Evolutionary conservation across 441 rosid species (phyloP), one percentile per base, ranked within the genome.

Genomic region (Aleurites moluccanus): DNA sequence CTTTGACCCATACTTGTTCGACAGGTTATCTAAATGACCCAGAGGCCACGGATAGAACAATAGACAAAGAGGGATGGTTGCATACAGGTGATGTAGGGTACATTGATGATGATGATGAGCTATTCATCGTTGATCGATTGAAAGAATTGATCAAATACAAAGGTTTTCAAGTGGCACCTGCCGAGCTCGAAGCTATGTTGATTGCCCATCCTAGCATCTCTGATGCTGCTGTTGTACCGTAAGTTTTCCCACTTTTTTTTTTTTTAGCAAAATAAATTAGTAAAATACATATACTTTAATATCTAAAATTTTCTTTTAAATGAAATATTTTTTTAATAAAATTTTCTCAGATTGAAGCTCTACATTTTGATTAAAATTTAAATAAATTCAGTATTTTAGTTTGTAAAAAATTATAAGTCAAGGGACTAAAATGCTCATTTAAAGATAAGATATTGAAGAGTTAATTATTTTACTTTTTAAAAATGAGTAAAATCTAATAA

Each of bases 121-220:
- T 93, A 30, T 92, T 90, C 82, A 92, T 93, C 20, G 96, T 93
- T 0, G 97, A 93, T 69, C 80, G 98, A 4, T 70, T 93, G 80
- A 93, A 92, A 80, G 97, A 93, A 28, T 59, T 93, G 79, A 93
- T 93, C 72, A 93, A 93, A 62, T 92, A 88, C 77, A 93, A 92
- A 76, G 98, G 98, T 1, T 91, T 88, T 77, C 97, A 92, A 55
- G 98, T 93, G 1, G 97, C 98, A 47, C 98, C 98, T 0, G 98
- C 96, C 9, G 98, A 93, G 79, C 85, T 93, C 10, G 98, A 93
- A 72, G 91, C 98, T n/a, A 82, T 93, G 83, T 73, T 93, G 74
- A 80, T 92, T n/a, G 74, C 85, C 38, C 92, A 93, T 80, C 85
- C 85, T 0, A 67, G 75, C 70, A 89, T 93, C 73, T 81, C 89